Percentiles rank a stretch among this genome's conserved stretches.
phyloP scores from a whole-genome alignment of 768 basidiomycete genomes.

The Pholiota molesta region DNA sequence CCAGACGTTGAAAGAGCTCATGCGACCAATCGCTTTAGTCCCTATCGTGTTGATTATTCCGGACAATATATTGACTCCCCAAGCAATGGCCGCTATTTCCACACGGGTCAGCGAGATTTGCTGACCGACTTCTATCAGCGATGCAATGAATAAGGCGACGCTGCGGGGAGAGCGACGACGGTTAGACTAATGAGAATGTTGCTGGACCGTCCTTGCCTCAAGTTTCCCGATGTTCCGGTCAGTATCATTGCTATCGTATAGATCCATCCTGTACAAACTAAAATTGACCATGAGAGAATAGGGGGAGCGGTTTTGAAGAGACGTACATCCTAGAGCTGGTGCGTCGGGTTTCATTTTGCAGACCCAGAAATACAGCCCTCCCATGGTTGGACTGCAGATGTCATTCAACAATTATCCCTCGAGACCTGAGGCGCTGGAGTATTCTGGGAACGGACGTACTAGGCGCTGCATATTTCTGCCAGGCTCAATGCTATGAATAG shows the following conservation, averaged over 20 bases:
- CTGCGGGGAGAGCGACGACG: slow-evolving; percentile 23
- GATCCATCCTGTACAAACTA: slow-evolving; percentile 56
- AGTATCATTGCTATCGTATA: slow-evolving; percentile 64
- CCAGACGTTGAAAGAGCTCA: slow-evolving; percentile 61
- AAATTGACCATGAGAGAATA: not conserved
- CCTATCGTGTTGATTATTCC: slow-evolving; percentile 59
- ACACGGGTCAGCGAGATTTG: slow-evolving; percentile 46
- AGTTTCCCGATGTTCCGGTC: slow-evolving; percentile 61
- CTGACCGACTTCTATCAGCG: slow-evolving; percentile 51
- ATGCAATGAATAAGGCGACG: slow-evolving; percentile 57
- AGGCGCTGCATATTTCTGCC: slow-evolving; percentile 62
- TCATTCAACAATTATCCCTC: slow-evolving; percentile 1
- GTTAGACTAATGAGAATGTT: not conserved
- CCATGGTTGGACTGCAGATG: slow-evolving; percentile 49
- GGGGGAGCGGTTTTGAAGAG: not conserved
- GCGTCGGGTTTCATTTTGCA: slow-evolving; percentile 60
- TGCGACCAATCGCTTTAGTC: slow-evolving; percentile 56
- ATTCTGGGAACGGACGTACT: slow-evolving; percentile 35
- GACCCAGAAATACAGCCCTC: slow-evolving; percentile 66
- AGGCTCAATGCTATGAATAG: slow-evolving; percentile 56
- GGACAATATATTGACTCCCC: slow-evolving; percentile 58
- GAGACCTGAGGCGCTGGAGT: not conserved
- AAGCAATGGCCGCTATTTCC: slow-evolving; percentile 55
- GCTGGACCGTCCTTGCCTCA: slow-evolving; percentile 37
- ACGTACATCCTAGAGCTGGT: slow-evolving; percentile 56